Percentiles rank a stretch among this genome's conserved stretches.
These are phyloP conservation scores for Dictyostelium discoideum DNA, from an alignment of 78 protist species.

Conservation along the genomic window dicty_2.7 NC_007088.5:7903501-7904000, in stretches of 20 bases:
- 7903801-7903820: background rate
- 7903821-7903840: background rate
- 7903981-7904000: background rate
- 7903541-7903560: background rate
- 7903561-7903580: background rate
- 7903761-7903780: background rate
- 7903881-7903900: no score
- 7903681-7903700: background rate
- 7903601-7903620: constrained; percentile 9
- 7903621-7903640: background rate
- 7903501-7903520: background rate
- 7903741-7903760: background rate
- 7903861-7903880: no score
- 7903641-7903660: background rate
- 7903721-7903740: background rate
- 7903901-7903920: background rate
- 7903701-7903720: background rate
- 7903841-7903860: background rate
- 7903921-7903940: background rate
- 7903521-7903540: background rate
- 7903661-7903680: background rate
- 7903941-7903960: background rate
- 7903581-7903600: background rate
- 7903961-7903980: background rate
- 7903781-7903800: constrained; percentile 3